Evolutionary conservation across 2,329 filamentous ascomycete species (phyloP), one percentile per base, ranked within the genome.

Genomic region (Colletotrichum chlorophyti): DNA sequence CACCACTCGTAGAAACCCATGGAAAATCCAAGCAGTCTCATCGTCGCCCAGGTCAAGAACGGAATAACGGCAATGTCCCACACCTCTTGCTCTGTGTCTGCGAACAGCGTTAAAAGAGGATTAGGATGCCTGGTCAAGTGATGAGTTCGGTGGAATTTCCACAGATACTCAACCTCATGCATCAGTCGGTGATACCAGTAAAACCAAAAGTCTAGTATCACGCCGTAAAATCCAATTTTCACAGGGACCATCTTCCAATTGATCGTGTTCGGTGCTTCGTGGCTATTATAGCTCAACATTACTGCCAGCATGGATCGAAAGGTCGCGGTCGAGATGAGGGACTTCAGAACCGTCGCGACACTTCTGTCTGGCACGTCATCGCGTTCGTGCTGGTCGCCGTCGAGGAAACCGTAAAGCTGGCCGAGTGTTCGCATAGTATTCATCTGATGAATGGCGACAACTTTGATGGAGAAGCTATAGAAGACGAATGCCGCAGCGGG

Each of bases 1-100:
- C 76, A 79, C 75, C 73, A 77, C 37, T 78, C 76, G 45, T 79
- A 78, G 62, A 80, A 79, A 2, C 74, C 75, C 72, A 79, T 74
- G 0, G 75, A 76, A 4, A 78, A 43, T 0, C 75, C 74, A 29
- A 68, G 8, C 5, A 58, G 9, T 52, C 69, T 73, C 31, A 78
- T 53, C 1, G 67, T 72, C 35, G 66, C 65, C 60, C 71, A 79
- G 2, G 76, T 70, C 47, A 76, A 60, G 17, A 77, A 57, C 0
- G 76, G 76, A 8, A 79, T 71, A n/a, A 70, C 72, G 6, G 69
- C 70, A 26, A 78, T 74, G 47, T 79, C 75, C 53, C 76, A 73
- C 7, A 77, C 63, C 49, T 78, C 75, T 52, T 79, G 76, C 50
- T 74, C 76, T 7, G 62, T 46, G 46, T 78, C 76, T 35, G 76